These are phyloP conservation scores for Clausena lansium DNA, from an alignment of 345 rosid genomes.

Conservation along the genomic window DNA sequence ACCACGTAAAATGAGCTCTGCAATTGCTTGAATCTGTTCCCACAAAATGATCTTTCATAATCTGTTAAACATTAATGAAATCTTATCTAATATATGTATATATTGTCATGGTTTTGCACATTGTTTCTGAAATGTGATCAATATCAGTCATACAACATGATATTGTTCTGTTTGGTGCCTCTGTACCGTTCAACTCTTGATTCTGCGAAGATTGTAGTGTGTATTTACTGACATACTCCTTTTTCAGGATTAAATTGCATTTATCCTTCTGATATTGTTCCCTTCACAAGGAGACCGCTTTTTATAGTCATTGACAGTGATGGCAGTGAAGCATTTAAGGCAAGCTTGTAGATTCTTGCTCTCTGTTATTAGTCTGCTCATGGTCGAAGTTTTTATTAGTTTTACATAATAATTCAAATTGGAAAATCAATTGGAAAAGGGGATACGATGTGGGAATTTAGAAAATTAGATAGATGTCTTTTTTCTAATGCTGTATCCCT, in stretches of 20 bases:
- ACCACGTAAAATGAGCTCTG: neutral
- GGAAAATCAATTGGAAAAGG: neutral
- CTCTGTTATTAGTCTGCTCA: slow-evolving; percentile 11
- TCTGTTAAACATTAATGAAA: neutral
- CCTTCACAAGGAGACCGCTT: slow-evolving; percentile 89
- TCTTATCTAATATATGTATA: too few relatives aligned
- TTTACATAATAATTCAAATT: neutral
- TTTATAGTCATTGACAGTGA: slow-evolving; percentile 83
- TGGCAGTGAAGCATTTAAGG: slow-evolving; percentile 68
- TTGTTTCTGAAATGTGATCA: neutral
- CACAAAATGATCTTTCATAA: neutral
- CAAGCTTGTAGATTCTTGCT: slow-evolving; percentile 25
- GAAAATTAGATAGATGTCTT: neutral
- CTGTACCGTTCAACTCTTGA: neutral
- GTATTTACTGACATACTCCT: slow-evolving; percentile 16
- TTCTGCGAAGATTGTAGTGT: neutral
- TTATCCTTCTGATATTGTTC: slow-evolving; percentile 82
- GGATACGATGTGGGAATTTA: neutral
- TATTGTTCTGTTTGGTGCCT: neutral
- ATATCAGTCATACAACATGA: neutral
- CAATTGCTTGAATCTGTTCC: neutral
- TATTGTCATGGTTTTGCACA: neutral
- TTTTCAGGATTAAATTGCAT: slow-evolving; percentile 74
- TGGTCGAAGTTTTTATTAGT: neutral
- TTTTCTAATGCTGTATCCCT: neutral